Evolutionary conservation across 108 stramenopile genomes (phyloP).

Genomic region (Nannochloropsis gaditana): DNA sequence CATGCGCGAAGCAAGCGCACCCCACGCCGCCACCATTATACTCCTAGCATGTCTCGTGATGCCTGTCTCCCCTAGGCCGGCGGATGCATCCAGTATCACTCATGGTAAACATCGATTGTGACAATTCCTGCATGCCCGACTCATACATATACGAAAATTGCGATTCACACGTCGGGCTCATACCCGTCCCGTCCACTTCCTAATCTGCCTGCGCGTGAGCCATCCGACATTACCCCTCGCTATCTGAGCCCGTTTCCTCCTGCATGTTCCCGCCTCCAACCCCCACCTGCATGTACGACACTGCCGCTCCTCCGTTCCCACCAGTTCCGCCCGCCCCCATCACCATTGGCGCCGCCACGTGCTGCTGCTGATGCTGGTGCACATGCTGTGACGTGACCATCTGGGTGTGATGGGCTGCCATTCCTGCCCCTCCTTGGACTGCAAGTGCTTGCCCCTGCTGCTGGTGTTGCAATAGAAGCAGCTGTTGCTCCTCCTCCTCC

Average conservation of each 20-base stretch:
- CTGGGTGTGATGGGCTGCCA: background rate
- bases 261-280: background rate
- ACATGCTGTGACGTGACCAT: background rate
- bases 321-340: background rate
- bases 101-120: too few species aligned
- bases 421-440: background rate
- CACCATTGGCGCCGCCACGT: background rate
- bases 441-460: background rate
- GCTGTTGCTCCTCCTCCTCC: background rate
- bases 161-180: too few species aligned
- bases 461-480: background rate
- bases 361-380: constrained; percentile 9
- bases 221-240: background rate
- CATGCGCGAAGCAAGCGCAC: too few species aligned
- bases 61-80: too few species aligned
- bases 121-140: too few species aligned
- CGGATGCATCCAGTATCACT: too few species aligned
- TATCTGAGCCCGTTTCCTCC: background rate
- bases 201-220: too few species aligned
- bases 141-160: too few species aligned
- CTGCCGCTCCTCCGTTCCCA: background rate
- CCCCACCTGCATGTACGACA: background rate
- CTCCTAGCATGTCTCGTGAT: too few species aligned
- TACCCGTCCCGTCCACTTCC: too few species aligned
- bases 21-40: too few species aligned